Evolutionary conservation across 2,329 filamentous ascomycete genomes (phyloP), one percentile per base, ranked within the genome.

Genomic region (Monosporascus ibericus): DNA sequence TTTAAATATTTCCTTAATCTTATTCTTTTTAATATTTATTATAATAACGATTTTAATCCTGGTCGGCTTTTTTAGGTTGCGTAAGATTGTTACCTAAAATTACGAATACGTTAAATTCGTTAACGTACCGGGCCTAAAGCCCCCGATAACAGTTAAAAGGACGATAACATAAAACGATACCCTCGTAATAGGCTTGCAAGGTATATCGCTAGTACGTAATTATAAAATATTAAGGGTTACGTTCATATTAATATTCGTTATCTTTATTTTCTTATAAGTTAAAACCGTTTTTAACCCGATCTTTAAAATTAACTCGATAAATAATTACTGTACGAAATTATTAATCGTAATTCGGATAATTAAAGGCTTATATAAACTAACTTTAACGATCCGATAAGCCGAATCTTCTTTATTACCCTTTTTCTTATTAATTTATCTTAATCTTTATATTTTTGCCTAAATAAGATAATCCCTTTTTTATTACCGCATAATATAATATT

Each of bases 291-390:
- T 39, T 39, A 39, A 1, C 2, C 3, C 3, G 3, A 39, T 39
- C 18, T 39, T 18, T 17, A 9, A 4, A 1, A 0, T 9, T 39
- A 39, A 39, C 7, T 39, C 14, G 44, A 47, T 36, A 49, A 47
- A 27, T 18, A 52, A 57, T 4, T 58, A 57, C 17, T 37, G 18
- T n/a, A 6, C 11, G 7, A 39, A 18, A 17, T 7, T 17, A 39
- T 39, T 39, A 39, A 4, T 30, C 3, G 3, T 2, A 30, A 11
- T 30, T 30, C 27, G 27, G 8, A 30, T 6, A 39, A 39, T 39
- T 39, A 39, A 39, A 39, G 8, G 27, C 9, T 11, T 11, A 11
- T 30, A 39, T 39, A 17, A 3, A 39, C 7, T 39, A 17, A 39
- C 18, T 1, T 39, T 39, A 39, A 39, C 37, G 17, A 39, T 18